Evolutionary conservation across 2,329 filamentous ascomycete species (phyloP).

Genomic region (Aureobasidium sp.): DNA sequence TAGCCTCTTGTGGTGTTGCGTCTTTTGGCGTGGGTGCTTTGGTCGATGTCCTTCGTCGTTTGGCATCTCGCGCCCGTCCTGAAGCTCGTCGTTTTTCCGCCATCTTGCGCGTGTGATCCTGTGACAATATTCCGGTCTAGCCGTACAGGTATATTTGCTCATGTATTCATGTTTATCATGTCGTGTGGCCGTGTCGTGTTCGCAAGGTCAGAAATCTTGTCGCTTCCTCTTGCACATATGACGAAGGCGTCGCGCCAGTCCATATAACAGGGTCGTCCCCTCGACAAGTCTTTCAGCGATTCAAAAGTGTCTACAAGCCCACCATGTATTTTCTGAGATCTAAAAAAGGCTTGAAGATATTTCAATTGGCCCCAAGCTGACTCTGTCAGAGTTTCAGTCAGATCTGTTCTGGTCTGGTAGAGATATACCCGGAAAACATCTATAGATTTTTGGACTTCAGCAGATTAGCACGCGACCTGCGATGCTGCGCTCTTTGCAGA

Average conservation of each 20-base stretch:
- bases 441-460: no score
- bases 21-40: constrained; percentile 3
- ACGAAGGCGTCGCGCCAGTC: not conserved
- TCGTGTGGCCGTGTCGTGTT: not conserved
- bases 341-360: no score
- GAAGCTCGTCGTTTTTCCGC: constrained; percentile 13
- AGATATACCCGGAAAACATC: no score
- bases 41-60: constrained; percentile 7
- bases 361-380: no score
- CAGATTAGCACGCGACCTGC: no score
- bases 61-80: constrained; percentile 4
- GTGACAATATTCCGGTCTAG: not conserved
- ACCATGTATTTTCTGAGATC: not conserved
- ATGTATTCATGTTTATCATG: not conserved
- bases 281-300: not conserved
- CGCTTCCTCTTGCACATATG: not conserved
- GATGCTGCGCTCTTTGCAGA: no score
- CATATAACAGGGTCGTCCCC: not conserved
- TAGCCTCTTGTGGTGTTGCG: constrained; percentile 5
- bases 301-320: not conserved
- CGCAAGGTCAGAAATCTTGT: not conserved
- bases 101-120: not conserved
- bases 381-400: no score
- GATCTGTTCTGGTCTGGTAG: no score
- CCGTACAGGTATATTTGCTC: not conserved